Base-by-base conservation (phyloP, 2,329 filamentous ascomycete species). In the Anisogramma anomala region DNA sequence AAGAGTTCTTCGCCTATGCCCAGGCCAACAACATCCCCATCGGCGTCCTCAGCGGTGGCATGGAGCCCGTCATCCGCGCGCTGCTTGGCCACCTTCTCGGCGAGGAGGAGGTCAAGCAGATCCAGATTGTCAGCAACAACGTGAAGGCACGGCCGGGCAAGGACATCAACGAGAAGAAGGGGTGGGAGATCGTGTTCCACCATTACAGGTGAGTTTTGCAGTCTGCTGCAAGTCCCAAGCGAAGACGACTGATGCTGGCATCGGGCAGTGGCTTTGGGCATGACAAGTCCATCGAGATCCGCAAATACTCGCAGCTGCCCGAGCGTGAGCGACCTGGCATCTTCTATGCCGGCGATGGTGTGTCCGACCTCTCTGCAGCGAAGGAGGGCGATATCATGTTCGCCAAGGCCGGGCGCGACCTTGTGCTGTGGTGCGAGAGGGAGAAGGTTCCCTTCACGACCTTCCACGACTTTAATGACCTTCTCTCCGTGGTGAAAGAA, bases 321-420 rank as follows among this genome's bases (percentile, higher is more conserved):
- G 68, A 68, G 60, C 51, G 68, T 23, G 63, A 82, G 54, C 73
- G 87, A 31, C 91, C 91, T 2, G 79, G 77, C 28, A 76, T 96
- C 65, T 86, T 96, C 60, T 98, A 98, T 55, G 89, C 91, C 23
- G 91, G 91, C 44, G 89, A 96, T 53, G 89, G 89, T 36, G 86
- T 95, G 4, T 93, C 84, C 3, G 89, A 96, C 58, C 69, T 96
- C 39, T 93, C 84, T 19, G 91, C 89, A 7, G 89, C 91, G 3
- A 79, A 82, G 52, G 88, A 96, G 68, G 94, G 88, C 2, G 87
- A 96, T 59, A 65, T 96, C 40, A 69, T 96, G 26, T 96, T 96
- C 56, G 89, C 89, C 39, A 95, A 95, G 71, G 81, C 83, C 49
- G 89, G 86, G 17, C 79, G 85, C 59, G 87, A 96, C 61, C 74